phyloP scores from a whole-genome alignment of 805 yeast species.

The Yamadazyma ubonensis region DNA sequence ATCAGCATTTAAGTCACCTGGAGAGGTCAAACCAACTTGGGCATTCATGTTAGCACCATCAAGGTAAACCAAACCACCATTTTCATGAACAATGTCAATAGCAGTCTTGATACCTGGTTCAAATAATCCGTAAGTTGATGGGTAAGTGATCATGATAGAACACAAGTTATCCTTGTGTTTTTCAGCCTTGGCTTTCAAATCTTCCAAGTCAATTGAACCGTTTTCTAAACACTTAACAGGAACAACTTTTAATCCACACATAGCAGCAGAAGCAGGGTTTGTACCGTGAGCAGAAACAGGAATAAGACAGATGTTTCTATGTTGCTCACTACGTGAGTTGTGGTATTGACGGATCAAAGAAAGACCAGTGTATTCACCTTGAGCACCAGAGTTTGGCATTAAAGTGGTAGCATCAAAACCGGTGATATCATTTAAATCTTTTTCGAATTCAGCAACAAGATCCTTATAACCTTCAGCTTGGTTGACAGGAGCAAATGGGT shows the following conservation, averaged over 20 bases:
- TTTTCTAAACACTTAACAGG: slow-evolving; percentile 82
- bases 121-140: slow-evolving; percentile 94
- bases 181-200: slow-evolving; percentile 69
- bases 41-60: slow-evolving; percentile 99
- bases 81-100: slow-evolving; percentile 74
- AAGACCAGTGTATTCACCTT: slow-evolving; percentile 95
- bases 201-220: slow-evolving; percentile 84
- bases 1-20: slow-evolving; percentile 97
- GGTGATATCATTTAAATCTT: slow-evolving; percentile 85
- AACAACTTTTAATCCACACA: slow-evolving; percentile 93
- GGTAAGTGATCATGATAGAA: slow-evolving; percentile 94
- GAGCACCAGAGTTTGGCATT: slow-evolving; percentile 98
- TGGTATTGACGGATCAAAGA: slow-evolving; percentile 80
- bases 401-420: slow-evolving; percentile 89
- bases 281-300: slow-evolving; percentile 99
- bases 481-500: slow-evolving; percentile 87
- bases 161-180: slow-evolving; percentile 72
- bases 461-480: slow-evolving; percentile 89
- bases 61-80: slow-evolving; percentile 95
- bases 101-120: slow-evolving; percentile 89
- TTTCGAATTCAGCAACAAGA: slow-evolving; percentile 71
- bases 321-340: slow-evolving; percentile 61
- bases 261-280: slow-evolving; percentile 97
- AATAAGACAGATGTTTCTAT: slow-evolving; percentile 84
- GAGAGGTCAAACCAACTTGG: slow-evolving; percentile 94